Conservation (phyloP, 768 basidiomycete species). For the Naganishia kalamii region DNA sequence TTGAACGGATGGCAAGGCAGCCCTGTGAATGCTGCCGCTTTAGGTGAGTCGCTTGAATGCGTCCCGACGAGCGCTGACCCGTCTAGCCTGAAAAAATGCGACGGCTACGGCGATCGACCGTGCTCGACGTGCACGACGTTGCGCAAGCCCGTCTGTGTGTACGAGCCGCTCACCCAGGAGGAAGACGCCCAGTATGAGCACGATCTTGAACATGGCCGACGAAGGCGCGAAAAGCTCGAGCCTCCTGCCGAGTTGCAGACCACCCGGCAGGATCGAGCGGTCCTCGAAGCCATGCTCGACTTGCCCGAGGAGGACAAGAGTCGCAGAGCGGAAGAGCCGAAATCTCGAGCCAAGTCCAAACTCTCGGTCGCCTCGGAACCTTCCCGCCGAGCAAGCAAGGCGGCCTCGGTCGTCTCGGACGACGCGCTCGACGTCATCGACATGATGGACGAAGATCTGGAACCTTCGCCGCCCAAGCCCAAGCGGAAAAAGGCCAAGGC, state of each 20-base stretch:
- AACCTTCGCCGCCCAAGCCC: neutral
- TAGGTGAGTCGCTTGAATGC: neutral
- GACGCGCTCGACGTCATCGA: conserved; percentile 8
- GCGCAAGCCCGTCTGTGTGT: neutral
- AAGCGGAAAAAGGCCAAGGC: conserved; percentile 3
- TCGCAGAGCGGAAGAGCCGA: neutral
- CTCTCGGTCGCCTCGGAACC: neutral
- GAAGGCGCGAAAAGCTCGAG: neutral
- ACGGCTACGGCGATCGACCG: conserved; percentile 11
- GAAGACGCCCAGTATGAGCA: neutral
- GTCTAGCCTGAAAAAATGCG: conserved; percentile 1
- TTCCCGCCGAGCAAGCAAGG: neutral
- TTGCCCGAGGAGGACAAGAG: neutral
- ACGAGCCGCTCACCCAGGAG: neutral
- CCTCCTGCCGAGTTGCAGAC: conserved; percentile 8
- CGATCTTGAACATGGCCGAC: neutral
- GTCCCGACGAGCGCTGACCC: neutral
- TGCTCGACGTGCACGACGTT: neutral
- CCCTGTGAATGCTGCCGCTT: conserved; percentile 1
- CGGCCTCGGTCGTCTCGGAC: neutral
- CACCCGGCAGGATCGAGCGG: conserved; percentile 3
- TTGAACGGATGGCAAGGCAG: neutral
- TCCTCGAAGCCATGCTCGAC: neutral
- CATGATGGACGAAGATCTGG: neutral
- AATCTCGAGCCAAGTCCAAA: neutral